phyloP scores from a whole-genome alignment of 129 eudicot genomes.

The Flaveria bidentis region DNA sequence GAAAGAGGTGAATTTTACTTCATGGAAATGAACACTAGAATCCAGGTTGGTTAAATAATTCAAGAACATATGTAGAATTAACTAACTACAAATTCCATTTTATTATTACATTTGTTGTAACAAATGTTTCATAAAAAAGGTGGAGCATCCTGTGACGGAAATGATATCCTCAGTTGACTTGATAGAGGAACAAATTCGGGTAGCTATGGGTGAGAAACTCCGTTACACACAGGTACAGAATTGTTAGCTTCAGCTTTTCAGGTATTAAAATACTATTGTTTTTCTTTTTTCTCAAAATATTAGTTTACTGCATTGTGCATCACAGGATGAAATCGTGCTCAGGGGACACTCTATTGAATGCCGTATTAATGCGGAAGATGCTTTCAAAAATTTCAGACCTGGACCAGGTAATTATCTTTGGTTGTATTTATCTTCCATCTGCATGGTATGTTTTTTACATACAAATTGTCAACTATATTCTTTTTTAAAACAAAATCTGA shows the following conservation, averaged over 20 bases:
- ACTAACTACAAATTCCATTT: constrained; percentile 5
- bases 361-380: constrained; percentile 98
- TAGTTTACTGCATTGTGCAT: constrained; percentile 18
- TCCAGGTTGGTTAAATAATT: constrained; percentile 61
- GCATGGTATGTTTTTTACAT: neutral
- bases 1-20: constrained; percentile 96
- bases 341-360: constrained; percentile 98
- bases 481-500: neutral
- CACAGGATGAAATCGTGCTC: constrained; percentile 92
- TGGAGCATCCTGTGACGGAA: constrained; percentile 99
- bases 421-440: neutral
- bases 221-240: constrained; percentile 77
- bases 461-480: neutral
- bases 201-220: constrained; percentile 93
- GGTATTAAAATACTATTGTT: neutral
- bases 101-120: neutral
- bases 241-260: neutral
- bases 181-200: constrained; percentile 97
- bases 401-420: constrained; percentile 70
- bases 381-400: constrained; percentile 96
- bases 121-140: constrained; percentile 39
- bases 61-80: neutral
- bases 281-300: neutral
- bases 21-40: constrained; percentile 99
- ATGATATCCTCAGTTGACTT: constrained; percentile 98